A percentile compares a stretch with the other conserved stretches of the same genome.
These are phyloP conservation scores for Lentinula sp. DNA, from an alignment of 768 basidiomycete species.

Conservation along the genomic window DNA sequence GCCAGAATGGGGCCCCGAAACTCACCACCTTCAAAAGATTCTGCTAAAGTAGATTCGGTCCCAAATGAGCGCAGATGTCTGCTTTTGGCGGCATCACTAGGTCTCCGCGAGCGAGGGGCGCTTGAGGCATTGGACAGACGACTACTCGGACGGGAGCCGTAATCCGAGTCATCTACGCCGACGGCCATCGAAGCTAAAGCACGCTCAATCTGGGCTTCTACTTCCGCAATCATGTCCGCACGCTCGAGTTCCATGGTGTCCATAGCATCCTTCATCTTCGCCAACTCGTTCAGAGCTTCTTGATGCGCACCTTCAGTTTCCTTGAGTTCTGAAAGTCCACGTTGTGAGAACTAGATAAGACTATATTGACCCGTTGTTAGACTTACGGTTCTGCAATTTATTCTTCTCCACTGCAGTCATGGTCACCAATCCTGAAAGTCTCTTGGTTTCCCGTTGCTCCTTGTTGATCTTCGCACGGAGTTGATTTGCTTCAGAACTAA, in stretches of 20 bases:
- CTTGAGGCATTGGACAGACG: conserved; percentile 57
- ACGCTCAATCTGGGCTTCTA: conserved; percentile 86
- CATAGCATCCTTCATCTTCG: conserved; percentile 80
- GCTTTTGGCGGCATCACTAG: conserved; percentile 53
- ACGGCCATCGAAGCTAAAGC: conserved; percentile 83
- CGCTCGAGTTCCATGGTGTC: conserved; percentile 85
- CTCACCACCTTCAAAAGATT: conserved; percentile 46
- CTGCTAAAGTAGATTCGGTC: conserved; percentile 78
- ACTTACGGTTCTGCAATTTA: conserved; percentile 74
- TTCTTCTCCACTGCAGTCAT: conserved; percentile 74
- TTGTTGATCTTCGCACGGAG: conserved; percentile 84
- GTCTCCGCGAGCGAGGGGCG: conserved; percentile 47
- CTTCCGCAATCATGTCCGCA: conserved; percentile 87
- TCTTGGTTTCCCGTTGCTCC: conserved; percentile 84
- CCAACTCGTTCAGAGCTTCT: conserved; percentile 75
- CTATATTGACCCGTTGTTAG: not conserved
- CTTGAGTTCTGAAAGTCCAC: conserved; percentile 49
- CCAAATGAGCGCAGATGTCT: conserved; percentile 62
- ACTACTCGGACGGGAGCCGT: conserved; percentile 58
- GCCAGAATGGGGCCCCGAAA: conserved; percentile 25
- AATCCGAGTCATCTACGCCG: conserved; percentile 73
- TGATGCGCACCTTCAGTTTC: conserved; percentile 81
- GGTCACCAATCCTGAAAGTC: conserved; percentile 74
- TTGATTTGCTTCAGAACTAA: conserved; percentile 82
- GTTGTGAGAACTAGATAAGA: not conserved